A percentile compares a stretch with the other conserved stretches of the same genome.
Conservation (phyloP, 2,329 filamentous ascomycete species). For the Fusarium globosum region DNA sequence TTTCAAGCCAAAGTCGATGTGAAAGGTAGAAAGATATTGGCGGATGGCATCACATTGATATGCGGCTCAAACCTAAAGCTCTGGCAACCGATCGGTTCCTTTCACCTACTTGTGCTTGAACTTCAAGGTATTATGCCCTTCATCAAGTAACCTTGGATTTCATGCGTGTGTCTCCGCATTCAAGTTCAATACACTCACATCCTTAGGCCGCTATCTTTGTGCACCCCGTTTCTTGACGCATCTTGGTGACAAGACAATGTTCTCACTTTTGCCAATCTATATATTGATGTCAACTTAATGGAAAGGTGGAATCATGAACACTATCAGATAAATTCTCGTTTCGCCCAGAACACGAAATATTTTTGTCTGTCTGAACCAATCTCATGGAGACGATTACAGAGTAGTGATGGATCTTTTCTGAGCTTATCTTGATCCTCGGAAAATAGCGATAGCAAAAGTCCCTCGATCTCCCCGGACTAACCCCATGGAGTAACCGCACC, state of each 20-base stretch:
- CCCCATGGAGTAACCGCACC: constrained; percentile 1
- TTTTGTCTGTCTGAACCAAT: neutral
- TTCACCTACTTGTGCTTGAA: neutral
- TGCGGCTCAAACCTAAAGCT: neutral
- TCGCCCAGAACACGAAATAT: too few species aligned
- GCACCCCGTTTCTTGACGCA: too few species aligned
- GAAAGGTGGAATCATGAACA: neutral
- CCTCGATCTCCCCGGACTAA: constrained; percentile 1
- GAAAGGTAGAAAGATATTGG: neutral
- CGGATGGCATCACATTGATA: neutral
- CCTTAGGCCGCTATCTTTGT: too few species aligned
- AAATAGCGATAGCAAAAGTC: neutral
- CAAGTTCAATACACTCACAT: too few species aligned
- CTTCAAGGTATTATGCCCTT: too few species aligned
- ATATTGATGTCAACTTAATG: too few species aligned
- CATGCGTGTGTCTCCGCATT: too few species aligned
- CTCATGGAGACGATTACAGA: neutral
- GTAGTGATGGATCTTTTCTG: neutral
- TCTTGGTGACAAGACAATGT: too few species aligned
- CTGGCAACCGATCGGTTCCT: neutral
- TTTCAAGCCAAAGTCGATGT: too few species aligned
- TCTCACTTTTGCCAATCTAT: too few species aligned
- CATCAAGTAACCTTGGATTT: too few species aligned
- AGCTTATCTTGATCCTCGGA: neutral
- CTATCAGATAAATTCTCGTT: neutral